These are phyloP conservation scores for Celoporthe dispersa DNA, from an alignment of 2,329 filamentous ascomycete genomes.

Conservation along the genomic window DNA sequence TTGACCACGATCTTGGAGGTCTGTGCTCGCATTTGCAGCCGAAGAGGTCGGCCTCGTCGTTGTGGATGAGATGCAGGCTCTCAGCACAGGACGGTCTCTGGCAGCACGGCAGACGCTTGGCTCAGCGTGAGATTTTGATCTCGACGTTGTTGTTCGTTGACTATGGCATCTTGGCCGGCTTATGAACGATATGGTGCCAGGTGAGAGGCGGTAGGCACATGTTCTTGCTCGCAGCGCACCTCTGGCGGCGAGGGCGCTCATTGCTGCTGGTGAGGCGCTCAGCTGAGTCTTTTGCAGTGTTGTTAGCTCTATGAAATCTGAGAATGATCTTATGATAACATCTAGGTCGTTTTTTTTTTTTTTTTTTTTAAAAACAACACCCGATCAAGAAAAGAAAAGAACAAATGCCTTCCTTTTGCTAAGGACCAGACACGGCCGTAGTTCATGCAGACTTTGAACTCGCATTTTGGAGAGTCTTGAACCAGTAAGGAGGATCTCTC, in stretches of 20 bases:
- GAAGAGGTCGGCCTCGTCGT: constrained; percentile 3
- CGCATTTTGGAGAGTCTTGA: not conserved
- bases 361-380: not conserved
- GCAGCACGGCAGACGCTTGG: not conserved
- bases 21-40: not conserved
- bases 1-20: not conserved
- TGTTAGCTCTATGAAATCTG: not conserved
- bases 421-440: not conserved
- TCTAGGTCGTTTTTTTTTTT: too few relatives aligned
- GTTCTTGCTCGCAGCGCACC: not conserved
- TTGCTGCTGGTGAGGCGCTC: constrained; percentile 5
- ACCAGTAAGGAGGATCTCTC: not conserved
- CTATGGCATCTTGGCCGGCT: not conserved
- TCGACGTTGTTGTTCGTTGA: not conserved
- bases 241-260: constrained; percentile 6
- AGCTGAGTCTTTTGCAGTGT: not conserved
- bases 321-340: not conserved
- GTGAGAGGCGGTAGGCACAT: not conserved
- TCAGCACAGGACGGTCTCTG: not conserved
- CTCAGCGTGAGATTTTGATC: not conserved
- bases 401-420: not conserved
- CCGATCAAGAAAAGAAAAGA: not conserved
- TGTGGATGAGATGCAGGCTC: constrained; percentile 14
- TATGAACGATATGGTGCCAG: not conserved
- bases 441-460: not conserved